Base-by-base conservation (phyloP, 805 yeast species). In the Starmerella sp. region DNA sequence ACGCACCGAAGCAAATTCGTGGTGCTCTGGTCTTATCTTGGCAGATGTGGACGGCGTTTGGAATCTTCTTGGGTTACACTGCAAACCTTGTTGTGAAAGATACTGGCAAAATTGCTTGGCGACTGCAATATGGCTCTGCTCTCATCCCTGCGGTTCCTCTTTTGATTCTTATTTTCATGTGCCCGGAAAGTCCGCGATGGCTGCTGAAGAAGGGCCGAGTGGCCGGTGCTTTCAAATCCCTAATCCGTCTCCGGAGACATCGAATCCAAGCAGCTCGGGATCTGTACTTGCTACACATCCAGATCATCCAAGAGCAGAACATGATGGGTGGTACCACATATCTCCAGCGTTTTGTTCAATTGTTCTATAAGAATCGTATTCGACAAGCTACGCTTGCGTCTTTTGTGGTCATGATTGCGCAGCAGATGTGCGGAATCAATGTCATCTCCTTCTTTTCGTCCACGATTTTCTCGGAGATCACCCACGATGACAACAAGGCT, bases 351-450 rank as follows among this genome's bases (percentile, higher is more conserved):
- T 57, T 60, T 10, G 9, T 48, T 11, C 59, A 60, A 43, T 54
- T 60, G 29, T 62, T 62, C 47, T 57, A 59, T 55, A 59, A 60
- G 53, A 58, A 55, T 43, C 80, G 96, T 74, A 85, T 85, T 69
- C 79, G 95, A 70, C 84, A 87, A 66, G 95, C 93, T 52, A 80
- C 86, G 7, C 63, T 83, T 54, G 95, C 86, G 54, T 80, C 95
- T 4, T 83, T 84, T 78, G 76, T 86, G 60, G 87, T 83, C 56
- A 87, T 88, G 81, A 85, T 87, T 66, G 83, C 84, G 86, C 95
- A 87, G 72, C 95, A 87, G 68, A 84, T 86, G 72, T 87, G 95
- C 71, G 95, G 95, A 63, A 80, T 87, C 67, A 87, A 87, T 65
- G 91, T 86, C 52, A 86, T 87, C 69, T 90, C 95, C 17, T 85